Conservation (phyloP, 495 filamentous ascomycete genomes). For the Penicillium coprophilum region DNA sequence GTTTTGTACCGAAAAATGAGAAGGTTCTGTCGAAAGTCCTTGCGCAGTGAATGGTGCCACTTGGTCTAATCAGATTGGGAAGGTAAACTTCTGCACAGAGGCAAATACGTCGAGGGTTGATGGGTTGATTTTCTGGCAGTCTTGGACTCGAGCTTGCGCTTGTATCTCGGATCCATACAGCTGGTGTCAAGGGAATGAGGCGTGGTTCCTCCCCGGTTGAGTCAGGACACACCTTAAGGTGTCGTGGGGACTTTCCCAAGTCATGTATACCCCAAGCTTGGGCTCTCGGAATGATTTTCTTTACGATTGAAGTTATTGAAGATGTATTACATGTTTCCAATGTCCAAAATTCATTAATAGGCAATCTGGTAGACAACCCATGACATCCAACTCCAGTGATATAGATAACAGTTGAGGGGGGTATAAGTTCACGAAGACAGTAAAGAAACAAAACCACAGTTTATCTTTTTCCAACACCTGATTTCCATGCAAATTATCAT, state of each 20-base stretch:
- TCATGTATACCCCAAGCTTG: constrained; percentile 1
- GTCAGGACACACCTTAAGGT: constrained; percentile 4
- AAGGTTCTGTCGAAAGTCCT: constrained; percentile 37
- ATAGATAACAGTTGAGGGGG: constrained; percentile 11
- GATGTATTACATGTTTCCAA: neutral
- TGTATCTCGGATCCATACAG: neutral
- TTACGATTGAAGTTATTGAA: neutral
- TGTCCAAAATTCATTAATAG: constrained; percentile 1
- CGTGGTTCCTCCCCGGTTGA: neutral
- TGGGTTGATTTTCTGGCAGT: neutral
- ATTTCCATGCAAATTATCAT: constrained; percentile 9
- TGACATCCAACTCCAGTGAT: constrained; percentile 8
- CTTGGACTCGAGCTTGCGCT: neutral
- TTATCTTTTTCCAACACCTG: constrained; percentile 13
- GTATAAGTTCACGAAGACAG: constrained; percentile 13
- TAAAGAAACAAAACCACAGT: neutral
- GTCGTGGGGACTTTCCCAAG: neutral
- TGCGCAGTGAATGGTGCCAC: constrained; percentile 15
- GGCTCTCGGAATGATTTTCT: neutral
- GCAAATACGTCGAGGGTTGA: neutral
- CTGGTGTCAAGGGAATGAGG: neutral
- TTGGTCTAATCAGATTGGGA: neutral
- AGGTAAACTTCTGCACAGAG: constrained; percentile 1
- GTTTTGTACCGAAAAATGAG: constrained; percentile 54
- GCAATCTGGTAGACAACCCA: constrained; percentile 8